phyloP scores from a whole-genome alignment of 371 early-diverging fungal species.

The Coemansia sp. region DNA sequence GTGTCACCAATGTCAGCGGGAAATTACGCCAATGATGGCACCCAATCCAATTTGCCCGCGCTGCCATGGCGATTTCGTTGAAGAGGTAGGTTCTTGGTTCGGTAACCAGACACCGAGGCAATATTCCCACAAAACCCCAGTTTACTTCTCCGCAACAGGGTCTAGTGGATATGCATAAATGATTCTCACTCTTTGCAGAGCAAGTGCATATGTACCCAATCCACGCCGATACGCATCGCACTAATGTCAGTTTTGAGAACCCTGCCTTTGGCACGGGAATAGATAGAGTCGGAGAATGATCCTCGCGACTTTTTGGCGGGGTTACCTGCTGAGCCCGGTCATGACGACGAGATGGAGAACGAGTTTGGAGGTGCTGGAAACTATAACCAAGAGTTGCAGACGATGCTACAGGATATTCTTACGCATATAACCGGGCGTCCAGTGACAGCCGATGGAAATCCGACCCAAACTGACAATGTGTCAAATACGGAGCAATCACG shows the following conservation, averaged over 20 bases:
- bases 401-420: conserved; percentile 41
- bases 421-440: conserved; percentile 38
- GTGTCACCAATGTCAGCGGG: conserved; percentile 49
- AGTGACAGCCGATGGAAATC: not conserved
- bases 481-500: not conserved
- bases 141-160: conserved; percentile 1
- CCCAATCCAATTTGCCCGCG: conserved; percentile 47
- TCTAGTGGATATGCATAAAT: not conserved
- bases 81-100: conserved; percentile 29
- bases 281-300: conserved; percentile 48
- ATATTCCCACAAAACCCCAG: not conserved
- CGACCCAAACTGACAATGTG: not conserved
- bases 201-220: not conserved
- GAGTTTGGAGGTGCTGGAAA: conserved; percentile 53
- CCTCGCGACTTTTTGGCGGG: conserved; percentile 46
- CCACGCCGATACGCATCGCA: not conserved
- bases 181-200: not conserved
- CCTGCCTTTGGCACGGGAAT: not conserved
- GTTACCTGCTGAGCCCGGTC: conserved; percentile 12
- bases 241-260: not conserved
- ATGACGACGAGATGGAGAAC: conserved; percentile 50
- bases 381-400: conserved; percentile 48
- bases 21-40: conserved; percentile 51
- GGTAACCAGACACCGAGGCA: not conserved
- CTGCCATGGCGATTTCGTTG: conserved; percentile 51